These are phyloP conservation scores for Euphorbia corollata DNA, from an alignment of 441 rosid genomes.

Conservation along the genomic window DNA sequence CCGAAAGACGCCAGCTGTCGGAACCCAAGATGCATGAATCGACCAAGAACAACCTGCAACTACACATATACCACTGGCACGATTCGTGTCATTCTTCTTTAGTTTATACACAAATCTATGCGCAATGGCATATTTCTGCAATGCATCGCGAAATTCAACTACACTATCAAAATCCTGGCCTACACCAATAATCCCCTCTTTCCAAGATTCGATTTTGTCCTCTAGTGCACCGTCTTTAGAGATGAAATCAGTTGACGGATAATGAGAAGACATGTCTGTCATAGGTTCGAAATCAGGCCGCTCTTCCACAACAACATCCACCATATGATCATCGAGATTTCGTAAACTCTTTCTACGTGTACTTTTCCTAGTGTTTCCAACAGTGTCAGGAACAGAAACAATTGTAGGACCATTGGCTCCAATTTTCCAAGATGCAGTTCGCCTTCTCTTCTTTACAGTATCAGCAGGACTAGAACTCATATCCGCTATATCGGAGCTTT, in stretches of 20 bases:
- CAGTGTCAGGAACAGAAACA: constrained; percentile 30
- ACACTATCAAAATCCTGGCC: constrained; percentile 83
- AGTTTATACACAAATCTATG: constrained; percentile 67
- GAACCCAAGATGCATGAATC: constrained; percentile 81
- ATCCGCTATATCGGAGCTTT: constrained; percentile 31
- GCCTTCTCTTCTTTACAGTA: constrained; percentile 77
- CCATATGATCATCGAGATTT: constrained; percentile 23
- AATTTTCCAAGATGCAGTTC: constrained; percentile 44
- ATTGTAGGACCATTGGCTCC: constrained; percentile 31
- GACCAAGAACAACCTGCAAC: constrained; percentile 78
- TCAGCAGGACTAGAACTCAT: constrained; percentile 54
- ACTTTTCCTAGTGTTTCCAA: constrained; percentile 31
- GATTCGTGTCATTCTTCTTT: constrained; percentile 70
- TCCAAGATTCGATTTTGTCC: constrained; percentile 63
- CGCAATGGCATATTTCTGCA: constrained; percentile 85
- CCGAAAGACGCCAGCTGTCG: constrained; percentile 51
- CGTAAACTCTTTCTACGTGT: constrained; percentile 26
- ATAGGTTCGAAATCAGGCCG: constrained; percentile 16
- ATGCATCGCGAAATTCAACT: constrained; percentile 70
- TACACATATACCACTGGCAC: constrained; percentile 69
- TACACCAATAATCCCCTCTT: constrained; percentile 64
- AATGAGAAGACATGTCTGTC: constrained; percentile 23
- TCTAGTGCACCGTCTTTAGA: constrained; percentile 34
- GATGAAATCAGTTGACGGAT: constrained; percentile 19
- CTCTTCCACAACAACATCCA: constrained; percentile 27